phyloP scores from a whole-genome alignment of 108 stramenopile species.

The Cylindrotheca fusiformis region DNA sequence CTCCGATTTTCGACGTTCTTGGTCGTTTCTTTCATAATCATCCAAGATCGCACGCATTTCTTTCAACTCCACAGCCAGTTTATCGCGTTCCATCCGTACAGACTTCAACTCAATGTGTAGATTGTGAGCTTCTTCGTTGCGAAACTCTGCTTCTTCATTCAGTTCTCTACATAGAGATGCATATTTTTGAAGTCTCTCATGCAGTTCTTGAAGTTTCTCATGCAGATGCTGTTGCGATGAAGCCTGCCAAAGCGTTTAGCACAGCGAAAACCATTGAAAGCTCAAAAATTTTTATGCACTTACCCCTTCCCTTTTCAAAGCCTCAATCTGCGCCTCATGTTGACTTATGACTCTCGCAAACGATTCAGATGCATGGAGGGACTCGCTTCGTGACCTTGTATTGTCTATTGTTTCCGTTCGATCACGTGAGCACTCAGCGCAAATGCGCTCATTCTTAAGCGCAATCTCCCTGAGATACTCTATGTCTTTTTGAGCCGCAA shows the following conservation, averaged over 20 bases:
- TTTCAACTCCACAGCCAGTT: slow-evolving; percentile 40
- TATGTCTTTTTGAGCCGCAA: slow-evolving; percentile 17
- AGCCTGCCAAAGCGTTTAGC: slow-evolving; percentile 4
- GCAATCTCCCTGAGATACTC: slow-evolving; percentile 51
- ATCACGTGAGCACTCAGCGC: slow-evolving; percentile 31
- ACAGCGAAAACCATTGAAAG: slow-evolving; percentile 2
- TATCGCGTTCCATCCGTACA: slow-evolving; percentile 54
- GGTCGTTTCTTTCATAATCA: slow-evolving; percentile 39
- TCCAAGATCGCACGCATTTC: slow-evolving; percentile 37
- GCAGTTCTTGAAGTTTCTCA: slow-evolving; percentile 31
- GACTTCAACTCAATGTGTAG: slow-evolving; percentile 33
- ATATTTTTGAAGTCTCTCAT: slow-evolving; percentile 50
- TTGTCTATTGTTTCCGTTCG: slow-evolving; percentile 6
- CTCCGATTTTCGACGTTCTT: slow-evolving; percentile 28
- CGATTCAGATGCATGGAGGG: slow-evolving; percentile 5
- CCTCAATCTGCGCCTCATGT: slow-evolving; percentile 58
- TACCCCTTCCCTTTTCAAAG: slow-evolving; percentile 49
- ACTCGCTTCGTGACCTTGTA: background rate
- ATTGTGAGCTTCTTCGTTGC: slow-evolving; percentile 47
- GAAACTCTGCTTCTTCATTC: slow-evolving; percentile 55
- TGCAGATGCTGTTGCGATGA: slow-evolving; percentile 9
- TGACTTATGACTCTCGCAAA: slow-evolving; percentile 40
- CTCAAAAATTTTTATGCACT: slow-evolving; percentile 9
- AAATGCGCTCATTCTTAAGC: slow-evolving; percentile 32
- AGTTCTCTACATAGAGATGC: slow-evolving; percentile 62